Base-by-base conservation (phyloP, 2,329 filamentous ascomycete genomes). In the Verruconis gallopava region DNA sequence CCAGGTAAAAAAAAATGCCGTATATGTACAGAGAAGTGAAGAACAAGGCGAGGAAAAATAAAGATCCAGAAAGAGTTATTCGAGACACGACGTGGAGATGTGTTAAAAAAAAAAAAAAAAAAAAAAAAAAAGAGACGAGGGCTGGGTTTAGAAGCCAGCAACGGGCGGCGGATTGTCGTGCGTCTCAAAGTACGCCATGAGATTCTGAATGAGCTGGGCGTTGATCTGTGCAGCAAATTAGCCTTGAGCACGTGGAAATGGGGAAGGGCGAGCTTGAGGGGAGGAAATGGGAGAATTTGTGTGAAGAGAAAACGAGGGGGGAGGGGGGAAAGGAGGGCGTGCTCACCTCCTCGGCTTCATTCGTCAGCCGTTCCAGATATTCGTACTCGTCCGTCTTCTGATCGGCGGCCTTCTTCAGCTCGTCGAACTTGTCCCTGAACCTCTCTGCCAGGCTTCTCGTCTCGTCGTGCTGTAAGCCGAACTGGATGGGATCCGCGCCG, bases 401-500 rank as follows among this genome's bases (percentile, higher is more conserved):
- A 15, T 12, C 17, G 4, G 44, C 36, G n/a, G 42, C 43, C 25
- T 46, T 33, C 32, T 46, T 46, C 35, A 46, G 17, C 22, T 42
- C 43, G 5, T 44, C 44, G 18, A 30, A 34, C 37, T 46, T 46
- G 9, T 36, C 37, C 20, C 37, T 32, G 37, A 46, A 46, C 3
- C 39, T 18, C 37, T 40, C 44, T 3, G 44, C 44, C 14, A 46
- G 30, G 14, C 18, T 21, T 25, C 45, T 46, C 15, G 44, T 46
- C 44, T 46, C 44, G n/a, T 46, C 43, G 21, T 46, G 44, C 37
- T 46, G 44, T 37, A 46, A 21, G 20, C 44, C 44, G 28, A 46
- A 46, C 32, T 46, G 44, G 21, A 46, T 41, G 17, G 44, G 44
- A 38, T 46, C 44, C 13, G 44, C 44, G 30, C 43, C 43, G 13